Conservation (phyloP, 2,329 filamentous ascomycete species). For the Aureobasidium mangrovei region DNA sequence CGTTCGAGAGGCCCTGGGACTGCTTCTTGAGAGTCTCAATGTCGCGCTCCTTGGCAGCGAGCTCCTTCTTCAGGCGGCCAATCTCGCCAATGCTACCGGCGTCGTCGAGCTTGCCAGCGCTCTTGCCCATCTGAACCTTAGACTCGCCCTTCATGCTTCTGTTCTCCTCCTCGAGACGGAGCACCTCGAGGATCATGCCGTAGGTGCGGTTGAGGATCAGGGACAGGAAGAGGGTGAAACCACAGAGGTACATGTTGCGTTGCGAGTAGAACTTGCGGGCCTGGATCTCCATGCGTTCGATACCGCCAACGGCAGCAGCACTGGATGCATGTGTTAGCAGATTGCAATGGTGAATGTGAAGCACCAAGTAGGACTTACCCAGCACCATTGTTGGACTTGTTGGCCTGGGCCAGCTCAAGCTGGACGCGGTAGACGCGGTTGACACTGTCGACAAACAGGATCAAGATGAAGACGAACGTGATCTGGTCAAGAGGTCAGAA, state of each 20-base stretch:
- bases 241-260: slow-evolving; percentile 99
- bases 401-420: slow-evolving; percentile 67
- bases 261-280: slow-evolving; percentile 99
- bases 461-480: slow-evolving; percentile 97
- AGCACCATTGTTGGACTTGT: slow-evolving; percentile 48
- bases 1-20: slow-evolving; percentile 68
- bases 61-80: slow-evolving; percentile 54
- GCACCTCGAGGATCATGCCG: slow-evolving; percentile 87
- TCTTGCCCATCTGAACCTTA: slow-evolving; percentile 49
- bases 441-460: slow-evolving; percentile 95
- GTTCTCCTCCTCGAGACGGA: slow-evolving; percentile 86
- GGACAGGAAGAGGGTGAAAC: slow-evolving; percentile 97
- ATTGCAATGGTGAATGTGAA: background rate
- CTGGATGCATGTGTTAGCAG: slow-evolving; percentile 32
- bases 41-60: slow-evolving; percentile 69
- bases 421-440: slow-evolving; percentile 95
- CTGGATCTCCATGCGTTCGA: slow-evolving; percentile 96
- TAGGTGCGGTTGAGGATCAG: slow-evolving; percentile 99
- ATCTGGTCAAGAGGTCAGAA: slow-evolving; percentile 47
- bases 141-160: slow-evolving; percentile 68
- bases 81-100: slow-evolving; percentile 71
- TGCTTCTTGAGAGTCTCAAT: slow-evolving; percentile 89
- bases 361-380: slow-evolving; percentile 34
- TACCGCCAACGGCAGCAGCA: slow-evolving; percentile 64
- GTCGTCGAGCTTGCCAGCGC: slow-evolving; percentile 61